Evolutionary conservation across 2,329 filamentous ascomycete species (phyloP), one percentile per base, ranked within the genome.

Genomic region (Stylonectria norvegica): DNA sequence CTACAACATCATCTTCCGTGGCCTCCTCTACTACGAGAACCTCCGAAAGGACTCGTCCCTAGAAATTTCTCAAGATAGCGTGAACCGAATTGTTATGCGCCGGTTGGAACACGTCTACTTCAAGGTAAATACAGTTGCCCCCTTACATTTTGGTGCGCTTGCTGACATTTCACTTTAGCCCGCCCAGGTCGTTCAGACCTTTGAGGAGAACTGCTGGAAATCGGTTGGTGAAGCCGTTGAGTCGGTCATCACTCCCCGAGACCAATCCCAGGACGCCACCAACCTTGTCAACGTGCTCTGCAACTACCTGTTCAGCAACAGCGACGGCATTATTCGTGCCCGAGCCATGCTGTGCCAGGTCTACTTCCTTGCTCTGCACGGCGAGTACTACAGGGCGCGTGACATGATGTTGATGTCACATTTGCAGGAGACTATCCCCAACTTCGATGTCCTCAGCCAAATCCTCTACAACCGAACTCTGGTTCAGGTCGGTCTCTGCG

Each of bases 401-500:
- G 94, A 98, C 68, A 91, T 98, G 86, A 95, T 97, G 85, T 81
- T 98, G 67, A 98, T 98, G 89, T 98, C 93, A 14, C 93, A 98
- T 73, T 75, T 98, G 63, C 91, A 96, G 64, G 93, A 98, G 75
- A 95, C 87, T 40, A 98, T 98, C 65, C 79, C 81, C 71, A 94
- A 87, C 70, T 98, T 98, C 62, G 93, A 98, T 61, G 86, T 98
- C 55, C 89, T 85, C 72, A 95, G 89, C 40, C 93, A 98, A 70
- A 98, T 98, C 48, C 83, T 98, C 42, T 98, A 94, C 83, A 98
- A 98, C 79, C 83, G 93, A 54, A 96, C 93, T 2, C 79, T 98
- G 22, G 94, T 97, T 29, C 93, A 98, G 69, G 91, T 98, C 45
- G 94, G 93, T 56, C 86, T 98, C 42, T 98, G 94, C 63, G 94